phyloP scores from a whole-genome alignment of 202 grass and related monocot genomes.

The Zizania palustris region DNA sequence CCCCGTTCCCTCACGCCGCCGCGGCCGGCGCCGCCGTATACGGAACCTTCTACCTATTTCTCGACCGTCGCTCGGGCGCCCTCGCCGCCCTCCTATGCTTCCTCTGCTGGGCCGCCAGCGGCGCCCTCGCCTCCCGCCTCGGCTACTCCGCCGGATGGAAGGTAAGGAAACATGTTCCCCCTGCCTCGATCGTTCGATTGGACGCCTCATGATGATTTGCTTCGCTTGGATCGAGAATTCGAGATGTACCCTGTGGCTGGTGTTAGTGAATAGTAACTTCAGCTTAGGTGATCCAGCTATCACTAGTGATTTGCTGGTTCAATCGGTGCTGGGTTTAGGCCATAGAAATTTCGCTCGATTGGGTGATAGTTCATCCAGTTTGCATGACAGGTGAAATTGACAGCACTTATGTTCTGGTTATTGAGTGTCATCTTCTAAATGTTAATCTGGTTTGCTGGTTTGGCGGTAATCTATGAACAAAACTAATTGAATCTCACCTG shows the following conservation, averaged over 20 bases:
- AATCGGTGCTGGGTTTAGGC: neutral
- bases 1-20: constrained; percentile 35
- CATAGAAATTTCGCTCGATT: neutral
- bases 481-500: constrained; percentile 7
- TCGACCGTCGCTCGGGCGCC: constrained; percentile 71
- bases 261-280: neutral
- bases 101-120: constrained; percentile 72
- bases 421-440: too few species aligned
- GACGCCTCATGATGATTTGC: neutral
- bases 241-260: neutral
- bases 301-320: neutral
- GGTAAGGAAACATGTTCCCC: constrained; percentile 26
- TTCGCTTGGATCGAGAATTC: neutral
- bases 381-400: neutral
- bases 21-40: constrained; percentile 55
- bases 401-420: neutral
- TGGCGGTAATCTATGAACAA: neutral
- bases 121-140: constrained; percentile 59
- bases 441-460: neutral
- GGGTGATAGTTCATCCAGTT: neutral
- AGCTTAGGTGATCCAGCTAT: neutral
- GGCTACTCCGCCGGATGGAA: constrained; percentile 71
- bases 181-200: neutral
- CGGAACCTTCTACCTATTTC: constrained; percentile 64
- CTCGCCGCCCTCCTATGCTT: constrained; percentile 65